A percentile compares a stretch with the other conserved stretches of the same genome.
Evolutionary conservation across 306 rosid species (phyloP).

Genomic region (Lithocarpus polystachyus): DNA sequence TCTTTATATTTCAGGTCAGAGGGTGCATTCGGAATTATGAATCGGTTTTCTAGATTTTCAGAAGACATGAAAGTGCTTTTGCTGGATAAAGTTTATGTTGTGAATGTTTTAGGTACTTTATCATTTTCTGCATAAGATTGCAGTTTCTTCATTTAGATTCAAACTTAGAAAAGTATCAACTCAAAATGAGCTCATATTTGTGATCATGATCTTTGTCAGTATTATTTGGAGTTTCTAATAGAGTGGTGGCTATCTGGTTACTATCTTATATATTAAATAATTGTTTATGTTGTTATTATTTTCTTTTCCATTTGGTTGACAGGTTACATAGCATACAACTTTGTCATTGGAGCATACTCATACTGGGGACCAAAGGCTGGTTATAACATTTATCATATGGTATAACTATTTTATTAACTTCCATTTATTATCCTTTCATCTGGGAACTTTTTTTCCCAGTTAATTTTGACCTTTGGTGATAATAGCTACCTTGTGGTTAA

Average conservation of each 20-base stretch:
- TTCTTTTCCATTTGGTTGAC: conserved; percentile 22
- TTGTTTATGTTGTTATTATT: not conserved
- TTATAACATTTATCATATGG: conserved; percentile 84
- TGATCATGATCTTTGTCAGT: not conserved
- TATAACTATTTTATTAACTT: conserved; percentile 28
- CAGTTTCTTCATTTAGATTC: not conserved
- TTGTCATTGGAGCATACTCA: conserved; percentile 94
- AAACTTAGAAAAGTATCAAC: not conserved
- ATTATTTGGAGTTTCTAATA: not conserved
- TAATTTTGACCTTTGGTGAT: not conserved
- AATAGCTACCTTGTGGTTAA: conserved; percentile 23
- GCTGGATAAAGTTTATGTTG: conserved; percentile 67
- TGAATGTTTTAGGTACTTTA: conserved; percentile 73
- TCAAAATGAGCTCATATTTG: not conserved
- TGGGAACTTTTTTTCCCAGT: not conserved
- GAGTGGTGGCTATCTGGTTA: not conserved
- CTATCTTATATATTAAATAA: not conserved
- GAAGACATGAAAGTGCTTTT: conserved; percentile 72
- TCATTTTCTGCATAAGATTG: conserved; percentile 5
- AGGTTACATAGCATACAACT: conserved; percentile 82
- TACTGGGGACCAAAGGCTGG: conserved; percentile 99
- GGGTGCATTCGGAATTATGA: conserved; percentile 31
- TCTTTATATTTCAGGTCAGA: conserved; percentile 44
- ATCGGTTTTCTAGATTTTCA: conserved; percentile 52
- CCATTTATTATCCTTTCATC: not conserved